A percentile compares a stretch with the other conserved stretches of the same genome.
Evolutionary conservation across 306 rosid species (phyloP).

Genomic region (Vigna radiata): DNA sequence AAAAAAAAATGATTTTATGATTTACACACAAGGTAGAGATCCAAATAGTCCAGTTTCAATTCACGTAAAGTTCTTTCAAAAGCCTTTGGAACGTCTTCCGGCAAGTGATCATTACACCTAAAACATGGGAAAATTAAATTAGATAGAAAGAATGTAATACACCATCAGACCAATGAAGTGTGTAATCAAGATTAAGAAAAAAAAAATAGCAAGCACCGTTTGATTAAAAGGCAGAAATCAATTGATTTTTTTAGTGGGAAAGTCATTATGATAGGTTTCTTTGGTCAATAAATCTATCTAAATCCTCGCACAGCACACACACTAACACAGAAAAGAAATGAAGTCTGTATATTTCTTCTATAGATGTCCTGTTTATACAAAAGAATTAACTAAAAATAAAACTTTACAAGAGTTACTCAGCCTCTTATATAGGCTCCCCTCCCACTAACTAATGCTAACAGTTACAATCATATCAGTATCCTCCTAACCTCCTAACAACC

Average conservation of each 20-base stretch:
- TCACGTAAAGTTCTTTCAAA: slow-evolving; percentile 56
- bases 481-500: too few species aligned
- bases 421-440: too few species aligned
- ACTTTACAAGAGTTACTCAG: too few species aligned
- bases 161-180: background rate
- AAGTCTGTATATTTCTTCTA: too few species aligned
- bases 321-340: too few species aligned
- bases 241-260: background rate
- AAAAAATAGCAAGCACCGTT: background rate
- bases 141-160: slow-evolving; percentile 5
- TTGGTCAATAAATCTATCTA: too few species aligned
- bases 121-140: slow-evolving; percentile 1
- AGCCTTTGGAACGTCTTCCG: slow-evolving; percentile 64
- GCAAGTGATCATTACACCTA: slow-evolving; percentile 60
- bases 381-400: too few species aligned
- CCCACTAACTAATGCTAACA: too few species aligned
- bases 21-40: slow-evolving; percentile 61
- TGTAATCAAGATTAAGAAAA: background rate
- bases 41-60: slow-evolving; percentile 66
- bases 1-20: slow-evolving; percentile 26
- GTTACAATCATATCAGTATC: too few species aligned
- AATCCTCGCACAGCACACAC: too few species aligned
- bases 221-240: slow-evolving; percentile 2
- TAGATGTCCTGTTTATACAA: too few species aligned
- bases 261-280: background rate